Conservation (phyloP, 208 protist species). For the Trypanosoma rangeli region DNA sequence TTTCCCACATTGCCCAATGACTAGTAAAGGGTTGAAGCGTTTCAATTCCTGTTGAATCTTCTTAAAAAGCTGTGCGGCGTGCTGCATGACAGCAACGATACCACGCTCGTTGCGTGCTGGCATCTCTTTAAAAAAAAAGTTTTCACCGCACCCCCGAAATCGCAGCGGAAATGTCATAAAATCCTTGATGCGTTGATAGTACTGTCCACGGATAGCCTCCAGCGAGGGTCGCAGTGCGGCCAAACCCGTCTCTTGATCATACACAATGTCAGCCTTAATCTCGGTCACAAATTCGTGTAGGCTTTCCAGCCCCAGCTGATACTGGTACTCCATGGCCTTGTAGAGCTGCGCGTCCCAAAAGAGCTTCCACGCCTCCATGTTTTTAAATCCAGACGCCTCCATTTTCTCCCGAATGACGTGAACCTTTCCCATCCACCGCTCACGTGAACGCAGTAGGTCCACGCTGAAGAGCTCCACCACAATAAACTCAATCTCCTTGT, state of each 20-base stretch:
- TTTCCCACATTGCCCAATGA: constrained; percentile 88
- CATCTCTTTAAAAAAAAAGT: constrained; percentile 90
- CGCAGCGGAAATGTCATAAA: constrained; percentile 94
- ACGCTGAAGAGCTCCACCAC: constrained; percentile 90
- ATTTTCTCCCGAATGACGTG: constrained; percentile 88
- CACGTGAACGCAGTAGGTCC: constrained; percentile 91
- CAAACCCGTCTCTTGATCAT: constrained; percentile 76
- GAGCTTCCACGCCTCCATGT: constrained; percentile 92
- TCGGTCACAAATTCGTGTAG: constrained; percentile 92
- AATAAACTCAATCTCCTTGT: constrained; percentile 81
- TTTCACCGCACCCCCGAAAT: constrained; percentile 89
- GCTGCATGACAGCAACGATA: constrained; percentile 91
- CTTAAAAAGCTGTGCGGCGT: constrained; percentile 91
- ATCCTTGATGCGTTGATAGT: constrained; percentile 94
- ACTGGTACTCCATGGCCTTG: constrained; percentile 97
- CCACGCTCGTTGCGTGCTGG: constrained; percentile 83
- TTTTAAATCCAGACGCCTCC: constrained; percentile 78
- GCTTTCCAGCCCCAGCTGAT: constrained; percentile 91
- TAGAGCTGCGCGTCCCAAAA: constrained; percentile 98
- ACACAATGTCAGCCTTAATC: constrained; percentile 92
- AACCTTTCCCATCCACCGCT: constrained; percentile 93
- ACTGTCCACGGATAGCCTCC: constrained; percentile 91
- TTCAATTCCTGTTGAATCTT: constrained; percentile 84
- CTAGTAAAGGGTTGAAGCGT: constrained; percentile 86
- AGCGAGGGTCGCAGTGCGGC: constrained; percentile 86